Evolutionary conservation across 768 basidiomycete genomes (phyloP).

Genomic region (Imleria badia): DNA sequence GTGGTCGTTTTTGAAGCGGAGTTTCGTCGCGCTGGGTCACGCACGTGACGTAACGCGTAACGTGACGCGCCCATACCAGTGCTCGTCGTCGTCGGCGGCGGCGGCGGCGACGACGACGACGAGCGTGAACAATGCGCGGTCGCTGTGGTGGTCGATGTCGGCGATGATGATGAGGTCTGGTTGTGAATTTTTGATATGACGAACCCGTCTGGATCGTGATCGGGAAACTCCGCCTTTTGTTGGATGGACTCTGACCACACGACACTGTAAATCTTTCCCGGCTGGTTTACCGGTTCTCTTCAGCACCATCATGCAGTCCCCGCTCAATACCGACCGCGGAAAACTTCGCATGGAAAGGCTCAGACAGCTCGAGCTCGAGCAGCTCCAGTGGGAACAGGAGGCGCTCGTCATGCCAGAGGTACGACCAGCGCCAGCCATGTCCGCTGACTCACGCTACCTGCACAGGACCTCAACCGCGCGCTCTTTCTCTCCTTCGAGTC

Average conservation of each 20-base stretch:
- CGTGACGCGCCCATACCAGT: conserved; percentile 14
- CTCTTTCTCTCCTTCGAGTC: conserved; percentile 44
- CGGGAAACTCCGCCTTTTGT: conserved; percentile 13
- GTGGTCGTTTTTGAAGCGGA: conserved; percentile 34
- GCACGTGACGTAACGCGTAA: conserved; percentile 25
- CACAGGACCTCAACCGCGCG: conserved; percentile 32
- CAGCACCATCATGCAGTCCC: conserved; percentile 15
- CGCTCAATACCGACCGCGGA: conserved; percentile 39
- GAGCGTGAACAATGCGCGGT: neutral
- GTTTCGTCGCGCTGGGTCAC: conserved; percentile 32
- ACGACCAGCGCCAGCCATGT: neutral
- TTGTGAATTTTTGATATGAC: neutral
- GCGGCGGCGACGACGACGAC: conserved; percentile 3
- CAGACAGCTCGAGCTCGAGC: conserved; percentile 51
- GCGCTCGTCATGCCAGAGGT: conserved; percentile 62
- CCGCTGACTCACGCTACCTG: conserved; percentile 12
- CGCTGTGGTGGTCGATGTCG: neutral
- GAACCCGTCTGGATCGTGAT: conserved; percentile 10
- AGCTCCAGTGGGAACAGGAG: conserved; percentile 52
- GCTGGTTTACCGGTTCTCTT: conserved; percentile 7
- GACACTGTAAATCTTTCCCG: neutral
- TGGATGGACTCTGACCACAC: neutral
- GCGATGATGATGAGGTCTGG: neutral
- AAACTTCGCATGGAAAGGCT: conserved; percentile 48
- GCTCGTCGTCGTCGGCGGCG: neutral